Conservation (phyloP, 2,329 filamentous ascomycete genomes). For the Xylariales sp. region DNA sequence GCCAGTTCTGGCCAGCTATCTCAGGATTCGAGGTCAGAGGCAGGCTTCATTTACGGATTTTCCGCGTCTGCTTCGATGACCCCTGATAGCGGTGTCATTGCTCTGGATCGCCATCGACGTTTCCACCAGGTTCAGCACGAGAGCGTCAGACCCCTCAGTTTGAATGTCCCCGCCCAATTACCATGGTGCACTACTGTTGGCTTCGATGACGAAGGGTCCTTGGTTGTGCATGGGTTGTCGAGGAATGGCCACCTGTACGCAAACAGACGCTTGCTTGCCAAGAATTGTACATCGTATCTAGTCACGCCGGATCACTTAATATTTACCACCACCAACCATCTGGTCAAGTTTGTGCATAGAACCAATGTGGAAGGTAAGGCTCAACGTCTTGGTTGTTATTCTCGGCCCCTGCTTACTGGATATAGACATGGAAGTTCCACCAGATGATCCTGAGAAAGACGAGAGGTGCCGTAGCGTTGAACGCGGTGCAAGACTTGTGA, state of each 20-base stretch:
- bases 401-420: slow-evolving; percentile 9
- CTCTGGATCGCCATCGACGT: slow-evolving; percentile 42
- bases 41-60: slow-evolving; percentile 25
- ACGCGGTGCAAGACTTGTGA: slow-evolving; percentile 80
- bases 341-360: slow-evolving; percentile 92
- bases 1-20: slow-evolving; percentile 14
- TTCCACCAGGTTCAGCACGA: slow-evolving; percentile 1
- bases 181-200: slow-evolving; percentile 49
- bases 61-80: slow-evolving; percentile 22
- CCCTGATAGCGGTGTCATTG: slow-evolving; percentile 24
- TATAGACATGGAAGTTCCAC: slow-evolving; percentile 73
- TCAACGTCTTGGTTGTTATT: slow-evolving; percentile 3
- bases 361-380: slow-evolving; percentile 57
- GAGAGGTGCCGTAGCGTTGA: slow-evolving; percentile 91
- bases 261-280: slow-evolving; percentile 67
- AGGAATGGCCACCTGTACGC: slow-evolving; percentile 75
- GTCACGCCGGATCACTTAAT: slow-evolving; percentile 79
- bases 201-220: slow-evolving; percentile 32
- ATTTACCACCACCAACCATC: slow-evolving; percentile 86
- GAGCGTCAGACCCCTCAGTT: slow-evolving; percentile 8
- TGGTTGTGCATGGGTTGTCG: slow-evolving; percentile 61
- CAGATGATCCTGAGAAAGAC: slow-evolving; percentile 85
- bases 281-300: slow-evolving; percentile 89
- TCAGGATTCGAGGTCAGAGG: slow-evolving; percentile 15
- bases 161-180: slow-evolving; percentile 40